Conservation (phyloP, 1,284 basidiomycete species). For the Caloboletus inedulis region DNA sequence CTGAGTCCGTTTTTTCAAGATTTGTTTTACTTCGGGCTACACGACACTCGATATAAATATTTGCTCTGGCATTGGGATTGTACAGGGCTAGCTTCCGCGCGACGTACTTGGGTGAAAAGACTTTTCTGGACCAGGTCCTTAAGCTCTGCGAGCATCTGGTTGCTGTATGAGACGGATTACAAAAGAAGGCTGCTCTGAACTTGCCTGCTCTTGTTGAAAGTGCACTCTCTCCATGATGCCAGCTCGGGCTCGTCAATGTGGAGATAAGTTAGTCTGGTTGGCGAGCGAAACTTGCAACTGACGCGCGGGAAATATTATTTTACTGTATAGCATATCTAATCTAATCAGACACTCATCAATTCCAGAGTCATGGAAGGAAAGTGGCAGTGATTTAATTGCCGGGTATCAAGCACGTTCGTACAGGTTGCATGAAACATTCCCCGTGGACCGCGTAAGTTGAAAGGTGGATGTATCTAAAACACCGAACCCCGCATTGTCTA, state of each 20-base stretch:
- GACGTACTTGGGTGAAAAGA: constrained; percentile 78
- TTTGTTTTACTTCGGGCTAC: constrained; percentile 69
- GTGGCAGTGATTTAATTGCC: background rate
- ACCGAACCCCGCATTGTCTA: background rate
- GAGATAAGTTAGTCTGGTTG: no score
- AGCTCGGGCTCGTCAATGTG: background rate
- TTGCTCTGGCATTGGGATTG: background rate
- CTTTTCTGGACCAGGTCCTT: constrained; percentile 89
- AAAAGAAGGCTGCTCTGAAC: constrained; percentile 8
- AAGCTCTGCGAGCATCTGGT: constrained; percentile 89
- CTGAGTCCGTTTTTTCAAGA: constrained; percentile 80
- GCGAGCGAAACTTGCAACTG: no score
- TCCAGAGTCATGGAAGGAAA: no score
- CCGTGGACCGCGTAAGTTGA: background rate
- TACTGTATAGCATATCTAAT: constrained; percentile 6
- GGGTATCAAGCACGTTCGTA: constrained; percentile 1
- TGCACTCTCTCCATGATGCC: constrained; percentile 86
- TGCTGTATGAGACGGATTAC: constrained; percentile 15
- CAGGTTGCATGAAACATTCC: background rate
- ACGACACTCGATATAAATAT: background rate
- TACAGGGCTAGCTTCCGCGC: background rate
- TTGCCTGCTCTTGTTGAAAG: constrained; percentile 87
- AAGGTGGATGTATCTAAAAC: background rate
- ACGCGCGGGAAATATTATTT: constrained; percentile 2
- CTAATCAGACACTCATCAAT: constrained; percentile 16